Evolutionary conservation across 768 basidiomycete species (phyloP), one percentile per base, ranked within the genome.

Genomic region (Boletus rubropictus): DNA sequence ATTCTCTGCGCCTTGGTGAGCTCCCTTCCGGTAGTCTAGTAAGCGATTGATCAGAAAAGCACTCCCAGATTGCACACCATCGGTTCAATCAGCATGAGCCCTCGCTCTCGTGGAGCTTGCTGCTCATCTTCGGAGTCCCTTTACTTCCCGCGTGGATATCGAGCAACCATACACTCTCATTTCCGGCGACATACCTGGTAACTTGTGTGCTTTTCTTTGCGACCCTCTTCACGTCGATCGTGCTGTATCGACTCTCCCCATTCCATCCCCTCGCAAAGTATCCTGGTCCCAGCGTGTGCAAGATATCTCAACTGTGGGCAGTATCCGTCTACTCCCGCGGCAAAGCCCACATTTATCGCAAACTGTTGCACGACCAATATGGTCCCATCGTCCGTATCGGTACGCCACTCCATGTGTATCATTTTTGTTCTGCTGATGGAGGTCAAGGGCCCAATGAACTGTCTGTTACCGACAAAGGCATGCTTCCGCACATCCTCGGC

Each of bases 361-460:
- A 47, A 27, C 39, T 39, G 34, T 40, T 71, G 14, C 68, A 69
- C 36, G 55, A 53, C 24, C 20, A 27, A 29, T 69, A 69, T 42
- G 69, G 68, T 5, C 22, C 62, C 11, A 61, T 67, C 44, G 53
- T 71, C 37, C 61, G 70, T 17, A 61, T 62, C 22, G 67, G 67
- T 70, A 46, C 3, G 53, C 17, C 35, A 36, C 29, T 27, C 12
- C n/a, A 14, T 25, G 12, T 3, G n/a, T 28, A 20, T 55, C 40
- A 24, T 20, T 24, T 18, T 46, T 12, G 32, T 10, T 18, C 29
- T 38, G 15, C 35, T 58, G 40, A 61, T 40, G 20, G 24, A 32
- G 18, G 25, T 43, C 38, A 46, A 72, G 69, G 71, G 11, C 71
- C 71, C 28, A 70, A 71, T 28, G 69, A 71, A 44, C 46, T 71